Percentiles rank a stretch among this genome's conserved stretches.
phyloP scores from a whole-genome alignment of 352 stramenopile genomes.

The Pythium sukuiense region DNA sequence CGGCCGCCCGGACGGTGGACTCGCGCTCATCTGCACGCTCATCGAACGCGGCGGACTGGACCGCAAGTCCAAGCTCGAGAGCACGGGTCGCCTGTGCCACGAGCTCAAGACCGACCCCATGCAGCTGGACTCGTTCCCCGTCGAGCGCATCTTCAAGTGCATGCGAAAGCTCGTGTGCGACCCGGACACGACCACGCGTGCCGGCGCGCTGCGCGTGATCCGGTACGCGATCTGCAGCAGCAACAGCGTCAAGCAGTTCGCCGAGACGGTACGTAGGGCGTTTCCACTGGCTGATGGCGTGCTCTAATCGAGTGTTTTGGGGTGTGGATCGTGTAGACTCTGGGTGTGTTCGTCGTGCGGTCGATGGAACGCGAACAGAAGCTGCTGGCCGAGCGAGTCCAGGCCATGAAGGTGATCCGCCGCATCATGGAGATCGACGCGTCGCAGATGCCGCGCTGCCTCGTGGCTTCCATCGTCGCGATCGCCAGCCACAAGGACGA shows the following conservation, averaged over 20 bases:
- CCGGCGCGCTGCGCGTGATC: slow-evolving; percentile 72
- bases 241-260: slow-evolving; percentile 61
- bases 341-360: slow-evolving; percentile 84
- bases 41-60: slow-evolving; percentile 83
- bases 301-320: no score
- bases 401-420: slow-evolving; percentile 85
- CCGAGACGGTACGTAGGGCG: slow-evolving; percentile 45
- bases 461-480: slow-evolving; percentile 81
- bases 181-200: slow-evolving; percentile 75
- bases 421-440: slow-evolving; percentile 87
- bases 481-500: slow-evolving; percentile 89
- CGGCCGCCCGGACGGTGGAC: slow-evolving; percentile 46
- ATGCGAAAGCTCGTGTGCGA: slow-evolving; percentile 77
- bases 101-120: slow-evolving; percentile 87
- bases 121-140: slow-evolving; percentile 78
- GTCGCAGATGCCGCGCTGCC: slow-evolving; percentile 74
- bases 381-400: slow-evolving; percentile 78
- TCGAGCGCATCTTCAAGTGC: slow-evolving; percentile 79
- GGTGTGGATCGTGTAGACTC: slow-evolving; percentile 29
- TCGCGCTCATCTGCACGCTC: slow-evolving; percentile 80
- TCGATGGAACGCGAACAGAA: slow-evolving; percentile 88
- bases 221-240: slow-evolving; percentile 85
- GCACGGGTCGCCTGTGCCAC: slow-evolving; percentile 78
- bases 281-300: no score
- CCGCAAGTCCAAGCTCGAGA: slow-evolving; percentile 88